A percentile compares a stretch with the other conserved stretches of the same genome.
Evolutionary conservation across 1,284 basidiomycete genomes (phyloP).

Genomic region (Paramarasmius palmivorus): DNA sequence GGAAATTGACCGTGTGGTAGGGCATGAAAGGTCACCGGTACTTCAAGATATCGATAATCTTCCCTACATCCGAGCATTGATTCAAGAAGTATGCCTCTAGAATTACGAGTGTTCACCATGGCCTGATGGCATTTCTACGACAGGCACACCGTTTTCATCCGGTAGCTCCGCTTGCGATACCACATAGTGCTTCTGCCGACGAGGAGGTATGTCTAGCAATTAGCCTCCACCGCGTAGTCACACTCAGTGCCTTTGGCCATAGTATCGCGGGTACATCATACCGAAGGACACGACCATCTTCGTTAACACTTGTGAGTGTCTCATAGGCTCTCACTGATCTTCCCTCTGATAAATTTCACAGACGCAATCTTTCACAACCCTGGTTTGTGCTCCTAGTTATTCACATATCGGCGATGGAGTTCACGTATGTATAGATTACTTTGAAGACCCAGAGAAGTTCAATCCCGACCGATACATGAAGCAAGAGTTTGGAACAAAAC

Average conservation of each 20-base stretch:
- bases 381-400: slow-evolving; percentile 2
- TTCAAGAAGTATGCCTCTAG: slow-evolving; percentile 21
- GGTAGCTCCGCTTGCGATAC: slow-evolving; percentile 16
- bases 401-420: neutral
- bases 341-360: neutral
- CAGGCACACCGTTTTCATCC: slow-evolving; percentile 25
- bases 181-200: slow-evolving; percentile 12
- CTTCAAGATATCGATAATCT: slow-evolving; percentile 25
- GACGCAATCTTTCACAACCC: slow-evolving; percentile 21
- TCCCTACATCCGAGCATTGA: slow-evolving; percentile 29
- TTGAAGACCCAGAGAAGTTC: slow-evolving; percentile 21
- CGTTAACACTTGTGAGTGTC: slow-evolving; percentile 18
- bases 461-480: slow-evolving; percentile 17
- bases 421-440: slow-evolving; percentile 12
- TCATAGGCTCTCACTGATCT: neutral
- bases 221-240: too few species aligned
- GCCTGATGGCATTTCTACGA: neutral
- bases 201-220: slow-evolving; percentile 2
- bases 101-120: neutral
- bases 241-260: too few species aligned
- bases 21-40: slow-evolving; percentile 22
- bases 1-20: slow-evolving; percentile 29
- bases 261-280: slow-evolving; percentile 19
- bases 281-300: slow-evolving; percentile 18
- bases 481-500: slow-evolving; percentile 17